These are phyloP conservation scores for Yarrowia sp. DNA, from an alignment of 805 yeast genomes.

Conservation along the genomic window DNA sequence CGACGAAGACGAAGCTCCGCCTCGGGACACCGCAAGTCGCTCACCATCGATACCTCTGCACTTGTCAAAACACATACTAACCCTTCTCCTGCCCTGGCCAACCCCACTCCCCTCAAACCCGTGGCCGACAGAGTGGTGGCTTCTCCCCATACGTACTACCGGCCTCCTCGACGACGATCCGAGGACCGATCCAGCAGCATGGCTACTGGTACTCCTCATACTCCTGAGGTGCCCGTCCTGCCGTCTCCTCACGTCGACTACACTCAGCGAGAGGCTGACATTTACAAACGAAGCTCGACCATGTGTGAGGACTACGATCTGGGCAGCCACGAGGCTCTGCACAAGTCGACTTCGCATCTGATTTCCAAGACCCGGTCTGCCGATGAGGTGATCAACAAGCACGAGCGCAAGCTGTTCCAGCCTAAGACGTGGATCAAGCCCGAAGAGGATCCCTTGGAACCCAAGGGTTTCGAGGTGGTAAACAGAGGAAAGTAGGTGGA, in stretches of 20 bases:
- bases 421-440: conserved; percentile 35
- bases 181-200: conserved; percentile 40
- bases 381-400: not conserved
- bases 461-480: conserved; percentile 48
- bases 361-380: conserved; percentile 15
- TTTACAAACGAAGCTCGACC: conserved; percentile 28
- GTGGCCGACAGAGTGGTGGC: conserved; percentile 45
- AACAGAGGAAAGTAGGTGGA: not conserved
- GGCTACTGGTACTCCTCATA: conserved; percentile 42
- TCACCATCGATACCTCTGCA: conserved; percentile 17
- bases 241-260: conserved; percentile 42
- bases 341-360: conserved; percentile 9
- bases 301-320: conserved; percentile 29
- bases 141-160: conserved; percentile 41
- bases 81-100: not conserved
- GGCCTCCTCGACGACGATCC: conserved; percentile 45
- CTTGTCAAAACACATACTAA: conserved; percentile 4
- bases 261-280: conserved; percentile 42
- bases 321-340: not conserved
- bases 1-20: not conserved
- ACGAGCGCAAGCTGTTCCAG: conserved; percentile 7
- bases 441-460: conserved; percentile 22
- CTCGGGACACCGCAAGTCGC: conserved; percentile 9
- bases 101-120: not conserved
- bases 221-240: conserved; percentile 46